Evolutionary conservation across 805 yeast species (phyloP), one percentile per base, ranked within the genome.

Genomic region (Nakazawaea molendinolei): DNA sequence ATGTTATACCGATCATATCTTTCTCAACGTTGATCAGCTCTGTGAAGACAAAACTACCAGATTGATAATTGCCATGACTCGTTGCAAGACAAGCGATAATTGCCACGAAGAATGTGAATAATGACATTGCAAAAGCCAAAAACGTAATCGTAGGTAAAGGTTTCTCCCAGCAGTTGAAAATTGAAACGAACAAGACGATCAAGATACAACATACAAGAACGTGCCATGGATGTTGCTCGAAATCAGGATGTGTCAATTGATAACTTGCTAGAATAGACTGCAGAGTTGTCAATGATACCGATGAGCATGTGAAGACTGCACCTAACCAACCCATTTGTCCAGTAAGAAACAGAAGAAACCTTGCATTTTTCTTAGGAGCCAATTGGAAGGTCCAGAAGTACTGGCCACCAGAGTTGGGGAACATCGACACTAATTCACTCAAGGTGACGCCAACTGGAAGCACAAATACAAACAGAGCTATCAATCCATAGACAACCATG

Each of bases 401-500:
- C 37, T 56, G 62, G 9, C 58, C 61, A 9, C 57, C 53, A 5
- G 58, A 48, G 33, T 53, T 52, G 1, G 62, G 62, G 25, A 45
- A 56, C 16, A 58, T 56, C 14, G 56, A 50, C 3, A 56, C 49
- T 13, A 56, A 31, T 40, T 57, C 62, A 12, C 35, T 13, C 9
- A 36, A 17, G 15, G 35, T 36, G 10, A 36, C 18, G 4, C 32
- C 39, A 4, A 36, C 39, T 5, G 39, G 63, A 49, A 8, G 52
- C 46, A 24, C 59, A 65, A 36, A 61, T 40, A 42, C 54, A 48
- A 36, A 44, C 43, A 5, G 61, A 51, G 21, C 58, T 46, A 61
- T 38, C 26, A 62, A 57, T 8, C 67, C 66, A 41, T 60, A 62
- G 8, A 60, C 50, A 30, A 62, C 56, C 53, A 58, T 48, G 56